Base-by-base conservation (phyloP, 345 rosid species). In the Pugionium dolabratum region DNA sequence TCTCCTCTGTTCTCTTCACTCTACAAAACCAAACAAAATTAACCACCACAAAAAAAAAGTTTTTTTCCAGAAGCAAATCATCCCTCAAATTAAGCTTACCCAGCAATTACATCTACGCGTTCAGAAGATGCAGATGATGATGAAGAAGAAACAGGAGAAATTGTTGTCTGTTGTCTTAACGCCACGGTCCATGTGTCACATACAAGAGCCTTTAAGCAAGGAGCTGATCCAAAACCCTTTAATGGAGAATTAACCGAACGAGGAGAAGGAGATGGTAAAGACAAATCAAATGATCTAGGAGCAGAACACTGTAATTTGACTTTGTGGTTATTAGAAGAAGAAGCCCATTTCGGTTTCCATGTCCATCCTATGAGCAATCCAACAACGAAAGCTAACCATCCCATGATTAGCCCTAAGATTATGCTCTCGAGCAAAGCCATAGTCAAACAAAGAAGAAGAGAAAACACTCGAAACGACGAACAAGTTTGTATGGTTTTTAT, bases 271-370 rank as follows among this genome's bases (percentile, higher is more conserved):
- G 80, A 28, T 4, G 78, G 76, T 34, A 69, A 34, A 26, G 80
- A 76, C 4, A 71, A 72, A 73, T 84, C 85, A 37, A 71, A 66
- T 9, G 79, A 75, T 52, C 80, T 69, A 4, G 80, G 66, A 35
- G 66, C 77, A 31, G 58, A 75, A 54, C 57, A 78, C 36, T 32
- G 34, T 29, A 77, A 43, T 47, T 72, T 77, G 9, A 42, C 59
- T 37, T 62, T 71, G 4, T 47, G 27, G 10, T 42, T 33, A 29
- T 29, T 34, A 44, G 41, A 42, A 59, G 35, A 39, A 10, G 49
- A 30, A 54, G 59, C 89, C 87, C 84, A 83, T 61, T 62, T 81
- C 9, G 93, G 89, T 74, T 79, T 86, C 96, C 93, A 89, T 4
- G 62, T 29, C 90, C 90, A 86, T 36, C 93, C 90, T 9, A 89